These are phyloP conservation scores for Pseudogymnoascus sp. DNA, from an alignment of 2,329 filamentous ascomycete species.

Conservation along the genomic window DNA sequence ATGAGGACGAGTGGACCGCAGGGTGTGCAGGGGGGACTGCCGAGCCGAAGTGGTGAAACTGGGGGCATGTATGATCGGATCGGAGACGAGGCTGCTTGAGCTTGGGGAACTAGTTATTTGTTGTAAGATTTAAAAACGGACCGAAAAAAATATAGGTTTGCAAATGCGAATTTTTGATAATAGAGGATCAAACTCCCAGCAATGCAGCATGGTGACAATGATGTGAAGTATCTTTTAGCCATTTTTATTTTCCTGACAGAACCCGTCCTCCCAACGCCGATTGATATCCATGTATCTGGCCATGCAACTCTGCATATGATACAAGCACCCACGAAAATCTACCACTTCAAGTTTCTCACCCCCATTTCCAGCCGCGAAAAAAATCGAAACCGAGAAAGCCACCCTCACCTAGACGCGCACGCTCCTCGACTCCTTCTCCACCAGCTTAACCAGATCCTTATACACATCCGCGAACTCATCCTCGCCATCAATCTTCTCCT, in stretches of 20 bases:
- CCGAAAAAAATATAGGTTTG: background rate
- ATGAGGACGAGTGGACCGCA: background rate
- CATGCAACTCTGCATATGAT: slow-evolving; percentile 6
- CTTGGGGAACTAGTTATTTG: background rate
- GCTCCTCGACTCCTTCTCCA: slow-evolving; percentile 55
- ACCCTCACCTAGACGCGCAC: slow-evolving; percentile 24
- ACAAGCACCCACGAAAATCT: slow-evolving; percentile 5
- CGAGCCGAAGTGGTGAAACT: background rate
- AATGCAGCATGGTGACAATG: slow-evolving; percentile 1
- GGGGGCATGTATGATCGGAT: background rate
- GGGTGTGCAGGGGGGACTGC: background rate
- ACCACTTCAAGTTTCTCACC: background rate
- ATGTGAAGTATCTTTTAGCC: background rate
- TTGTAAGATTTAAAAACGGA: background rate
- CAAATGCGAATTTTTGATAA: background rate
- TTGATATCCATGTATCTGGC: slow-evolving; percentile 7
- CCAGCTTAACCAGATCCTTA: slow-evolving; percentile 55
- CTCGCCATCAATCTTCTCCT: slow-evolving; percentile 37
- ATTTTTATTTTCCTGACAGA: slow-evolving; percentile 4
- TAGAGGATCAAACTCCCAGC: background rate
- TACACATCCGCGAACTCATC: slow-evolving; percentile 58
- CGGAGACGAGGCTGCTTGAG: background rate
- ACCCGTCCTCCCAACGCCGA: slow-evolving; percentile 2
- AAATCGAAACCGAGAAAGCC: background rate
- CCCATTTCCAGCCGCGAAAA: background rate